phyloP scores from a whole-genome alignment of 2,329 filamentous ascomycete species.

The Scleromitrula shiraiana region DNA sequence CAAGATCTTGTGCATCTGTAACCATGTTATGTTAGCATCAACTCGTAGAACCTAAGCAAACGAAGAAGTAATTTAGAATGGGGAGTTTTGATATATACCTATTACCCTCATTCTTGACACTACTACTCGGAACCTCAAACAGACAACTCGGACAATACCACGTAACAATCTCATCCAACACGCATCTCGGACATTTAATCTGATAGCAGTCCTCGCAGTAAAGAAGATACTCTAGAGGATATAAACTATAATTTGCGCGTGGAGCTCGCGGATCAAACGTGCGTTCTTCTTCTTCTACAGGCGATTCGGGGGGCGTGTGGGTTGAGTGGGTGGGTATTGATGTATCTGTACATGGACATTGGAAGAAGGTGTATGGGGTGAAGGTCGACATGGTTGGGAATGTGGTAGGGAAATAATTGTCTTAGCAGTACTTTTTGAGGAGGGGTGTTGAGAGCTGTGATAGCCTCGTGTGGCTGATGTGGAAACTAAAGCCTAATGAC shows the following conservation, averaged over 20 bases:
- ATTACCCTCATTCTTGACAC: constrained; percentile 87
- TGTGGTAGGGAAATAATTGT: neutral
- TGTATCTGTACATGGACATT: constrained; percentile 54
- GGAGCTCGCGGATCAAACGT: constrained; percentile 81
- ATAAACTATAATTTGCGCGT: constrained; percentile 84
- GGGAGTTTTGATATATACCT: constrained; percentile 46
- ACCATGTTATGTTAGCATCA: neutral
- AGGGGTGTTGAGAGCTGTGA: too few species aligned
- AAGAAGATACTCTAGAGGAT: constrained; percentile 84
- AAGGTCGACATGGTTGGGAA: constrained; percentile 38
- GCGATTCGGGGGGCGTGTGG: constrained; percentile 28
- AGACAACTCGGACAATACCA: constrained; percentile 94
- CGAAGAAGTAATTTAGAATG: neutral
- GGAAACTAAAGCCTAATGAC: too few species aligned
- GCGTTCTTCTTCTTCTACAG: constrained; percentile 59
- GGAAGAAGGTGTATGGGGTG: constrained; percentile 57
- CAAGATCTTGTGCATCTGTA: constrained; percentile 83
- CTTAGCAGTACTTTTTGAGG: neutral
- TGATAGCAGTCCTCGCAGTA: constrained; percentile 98
- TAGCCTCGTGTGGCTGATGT: too few species aligned
- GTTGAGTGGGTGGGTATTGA: constrained; percentile 29
- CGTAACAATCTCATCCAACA: constrained; percentile 86
- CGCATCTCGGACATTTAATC: constrained; percentile 87
- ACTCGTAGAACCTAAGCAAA: neutral
- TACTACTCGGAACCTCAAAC: constrained; percentile 91